Percentiles rank a stretch among this genome's conserved stretches.
These are phyloP conservation scores for Platanthera guangdongensis DNA, from an alignment of 106 monocot genomes.

Conservation along the genomic window DNA sequence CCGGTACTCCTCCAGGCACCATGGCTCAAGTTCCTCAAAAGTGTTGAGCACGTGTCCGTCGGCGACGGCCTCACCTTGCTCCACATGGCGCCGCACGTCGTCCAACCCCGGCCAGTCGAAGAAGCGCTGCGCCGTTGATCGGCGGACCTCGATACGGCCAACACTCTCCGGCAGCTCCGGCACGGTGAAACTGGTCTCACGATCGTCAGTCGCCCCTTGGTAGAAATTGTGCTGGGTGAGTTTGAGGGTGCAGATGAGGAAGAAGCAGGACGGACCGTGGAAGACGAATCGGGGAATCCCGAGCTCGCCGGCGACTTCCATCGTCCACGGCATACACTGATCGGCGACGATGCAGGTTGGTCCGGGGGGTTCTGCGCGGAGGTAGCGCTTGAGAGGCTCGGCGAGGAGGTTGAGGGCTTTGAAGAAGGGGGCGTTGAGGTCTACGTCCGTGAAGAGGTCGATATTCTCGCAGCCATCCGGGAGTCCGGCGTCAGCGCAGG, in stretches of 20 bases:
- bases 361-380: not conserved
- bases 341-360: conserved; percentile 35
- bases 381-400: not conserved
- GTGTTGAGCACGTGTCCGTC: conserved; percentile 4
- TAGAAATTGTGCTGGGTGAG: not conserved
- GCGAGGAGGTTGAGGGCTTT: not conserved
- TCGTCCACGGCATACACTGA: conserved; percentile 22
- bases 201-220: not conserved
- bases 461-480: conserved; percentile 32
- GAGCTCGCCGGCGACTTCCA: conserved; percentile 20
- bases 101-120: not conserved
- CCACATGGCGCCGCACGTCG: not conserved
- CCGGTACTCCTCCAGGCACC: not conserved
- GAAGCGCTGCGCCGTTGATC: not conserved
- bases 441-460: conserved; percentile 12
- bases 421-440: conserved; percentile 12
- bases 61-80: not conserved
- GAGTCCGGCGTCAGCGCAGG: conserved; percentile 13
- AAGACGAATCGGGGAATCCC: conserved; percentile 36
- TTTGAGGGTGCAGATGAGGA: conserved; percentile 6
- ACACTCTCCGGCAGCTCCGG: conserved; percentile 1
- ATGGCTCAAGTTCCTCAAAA: not conserved
- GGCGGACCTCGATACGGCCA: not conserved
- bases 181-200: conserved; percentile 5
- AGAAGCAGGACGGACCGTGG: conserved; percentile 34